Conservation (phyloP, 23 red algal genomes). For the Agarophyton chilense region DNA sequence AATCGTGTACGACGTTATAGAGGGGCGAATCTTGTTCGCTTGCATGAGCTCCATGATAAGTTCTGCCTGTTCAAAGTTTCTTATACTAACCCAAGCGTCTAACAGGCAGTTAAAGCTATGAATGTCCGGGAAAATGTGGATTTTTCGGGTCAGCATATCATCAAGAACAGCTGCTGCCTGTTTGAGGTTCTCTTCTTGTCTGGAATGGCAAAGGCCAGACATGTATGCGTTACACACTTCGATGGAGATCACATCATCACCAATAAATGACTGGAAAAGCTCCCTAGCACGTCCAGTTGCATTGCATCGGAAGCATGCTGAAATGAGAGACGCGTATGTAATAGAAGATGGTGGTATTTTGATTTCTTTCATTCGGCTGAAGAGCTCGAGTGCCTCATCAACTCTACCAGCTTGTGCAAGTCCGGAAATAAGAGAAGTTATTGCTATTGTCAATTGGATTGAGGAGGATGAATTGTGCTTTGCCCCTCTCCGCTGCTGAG, state of each 20-base stretch:
- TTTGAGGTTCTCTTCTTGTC: background rate
- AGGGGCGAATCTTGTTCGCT: background rate
- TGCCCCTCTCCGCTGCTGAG: background rate
- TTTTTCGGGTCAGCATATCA: constrained; percentile 1
- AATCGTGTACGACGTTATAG: constrained; percentile 46
- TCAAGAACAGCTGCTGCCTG: background rate
- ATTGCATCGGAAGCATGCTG: constrained; percentile 9
- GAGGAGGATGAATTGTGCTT: background rate
- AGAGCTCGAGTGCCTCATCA: constrained; percentile 18
- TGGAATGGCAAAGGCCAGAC: constrained; percentile 19
- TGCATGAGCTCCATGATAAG: constrained; percentile 29
- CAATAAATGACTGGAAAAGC: constrained; percentile 8
- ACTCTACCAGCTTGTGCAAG: constrained; percentile 25
- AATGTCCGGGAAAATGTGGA: background rate
- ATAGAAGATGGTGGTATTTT: constrained; percentile 5
- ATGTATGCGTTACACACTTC: constrained; percentile 24
- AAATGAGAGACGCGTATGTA: constrained; percentile 49
- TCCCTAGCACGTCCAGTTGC: background rate
- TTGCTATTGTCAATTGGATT: constrained; percentile 21
- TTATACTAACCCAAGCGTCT: constrained; percentile 13
- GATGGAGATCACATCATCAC: background rate
- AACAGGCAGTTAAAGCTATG: constrained; percentile 31
- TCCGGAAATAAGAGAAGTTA: constrained; percentile 30
- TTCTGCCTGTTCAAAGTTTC: constrained; percentile 18
- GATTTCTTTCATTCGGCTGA: constrained; percentile 32